Evolutionary conservation across 257 asterid genomes (phyloP), one percentile per base, ranked within the genome.

Genomic region (Salvia miltiorrhiza): DNA sequence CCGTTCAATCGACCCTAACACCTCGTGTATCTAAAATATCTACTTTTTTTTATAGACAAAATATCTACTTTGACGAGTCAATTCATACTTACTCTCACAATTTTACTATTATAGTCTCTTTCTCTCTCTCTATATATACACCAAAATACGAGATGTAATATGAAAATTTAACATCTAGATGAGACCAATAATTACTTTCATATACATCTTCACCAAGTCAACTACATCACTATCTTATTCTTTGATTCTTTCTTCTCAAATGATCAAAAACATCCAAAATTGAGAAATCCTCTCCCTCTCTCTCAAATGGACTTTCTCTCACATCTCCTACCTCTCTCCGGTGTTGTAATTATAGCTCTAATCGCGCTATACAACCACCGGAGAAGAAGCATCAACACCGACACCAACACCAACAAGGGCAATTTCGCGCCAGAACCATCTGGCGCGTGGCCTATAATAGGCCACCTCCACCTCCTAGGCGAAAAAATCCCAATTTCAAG

Each of bases 401-500:
- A n/a, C n/a, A n/a, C n/a, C n/a, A n/a, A n/a, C n/a, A n/a, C n/a
- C n/a, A 6, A 2, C 5, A 43, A 37, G 55, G 57, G 16, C 0
- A 69, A 39, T 17, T 57, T 52, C 8, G 76, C 87, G 3, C 94
- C 90, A 5, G 78, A 82, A 58, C 71, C 83, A 30, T 56, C 79
- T 5, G 88, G 90, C 5, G 78, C 78, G 10, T 81, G 83, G 94
- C 94, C 94, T 7, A 2, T 84, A 9, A 66, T 87, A 16, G 94
- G 94, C 76, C 94, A 87, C 69, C 82, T 87, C 24, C 87, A 45
- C 40, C 50, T 69, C 11, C 82, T 84, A 4, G 61, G 60, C 9
- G 70, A 70, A 21, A 41, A 21, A 14, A 44, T 37, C 32, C 67
- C 80, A 23, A 58, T 63, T n/a, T 58, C 61, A 13, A 66, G 73